Conservation (phyloP, 352 stramenopile species). For the Pythium coloratum region DNA sequence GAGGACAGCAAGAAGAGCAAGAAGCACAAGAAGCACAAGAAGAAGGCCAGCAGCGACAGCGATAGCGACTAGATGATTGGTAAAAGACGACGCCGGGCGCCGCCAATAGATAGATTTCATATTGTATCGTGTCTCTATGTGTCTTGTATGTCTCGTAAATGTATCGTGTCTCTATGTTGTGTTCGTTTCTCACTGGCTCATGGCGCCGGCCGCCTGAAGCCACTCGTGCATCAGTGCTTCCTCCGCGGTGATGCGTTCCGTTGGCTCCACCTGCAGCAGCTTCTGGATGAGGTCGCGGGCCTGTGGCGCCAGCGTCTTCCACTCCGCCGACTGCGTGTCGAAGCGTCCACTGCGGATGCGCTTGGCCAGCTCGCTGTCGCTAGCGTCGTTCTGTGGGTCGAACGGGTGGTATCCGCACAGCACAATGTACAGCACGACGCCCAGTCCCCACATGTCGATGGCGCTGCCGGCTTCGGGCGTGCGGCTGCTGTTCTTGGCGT, state of each 20-base stretch:
- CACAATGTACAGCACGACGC: slow-evolving; percentile 37
- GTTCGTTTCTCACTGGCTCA: neutral
- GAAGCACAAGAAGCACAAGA: slow-evolving; percentile 8
- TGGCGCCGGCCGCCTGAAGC: slow-evolving; percentile 9
- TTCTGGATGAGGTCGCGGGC: slow-evolving; percentile 29
- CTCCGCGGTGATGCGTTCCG: slow-evolving; percentile 23
- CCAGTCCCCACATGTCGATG: slow-evolving; percentile 39
- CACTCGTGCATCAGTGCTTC: slow-evolving; percentile 32
- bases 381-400: slow-evolving; percentile 28
- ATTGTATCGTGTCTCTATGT: slow-evolving; percentile 6
- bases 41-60: neutral
- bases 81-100: neutral
- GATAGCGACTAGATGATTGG: slow-evolving; percentile 8
- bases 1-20: slow-evolving; percentile 7
- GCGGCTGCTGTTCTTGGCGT: neutral
- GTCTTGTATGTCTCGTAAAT: slow-evolving; percentile 5
- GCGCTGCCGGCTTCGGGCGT: slow-evolving; percentile 17
- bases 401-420: slow-evolving; percentile 39
- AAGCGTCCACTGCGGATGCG: slow-evolving; percentile 29
- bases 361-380: slow-evolving; percentile 22
- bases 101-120: slow-evolving; percentile 20
- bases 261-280: slow-evolving; percentile 33
- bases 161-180: neutral
- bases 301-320: slow-evolving; percentile 27
- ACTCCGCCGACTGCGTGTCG: slow-evolving; percentile 24